A percentile compares a stretch with the other conserved stretches of the same genome.
Evolutionary conservation across 768 basidiomycete genomes (phyloP).

Genomic region (Calocybe cyanea): DNA sequence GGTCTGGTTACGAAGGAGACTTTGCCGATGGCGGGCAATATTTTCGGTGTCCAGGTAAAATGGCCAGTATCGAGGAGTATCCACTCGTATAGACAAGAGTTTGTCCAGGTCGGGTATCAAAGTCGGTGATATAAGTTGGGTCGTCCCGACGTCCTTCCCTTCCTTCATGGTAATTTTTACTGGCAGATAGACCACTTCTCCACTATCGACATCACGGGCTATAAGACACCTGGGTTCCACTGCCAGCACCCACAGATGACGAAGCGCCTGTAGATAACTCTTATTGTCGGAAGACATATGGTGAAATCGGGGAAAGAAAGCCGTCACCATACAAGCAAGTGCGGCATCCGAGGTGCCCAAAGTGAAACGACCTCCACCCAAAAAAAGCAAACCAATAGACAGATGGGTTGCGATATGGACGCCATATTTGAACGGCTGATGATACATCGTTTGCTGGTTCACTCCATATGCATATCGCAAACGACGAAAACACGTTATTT

Average conservation of each 20-base stretch:
- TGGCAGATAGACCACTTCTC: slow-evolving; percentile 88
- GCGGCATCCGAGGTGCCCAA: slow-evolving; percentile 90
- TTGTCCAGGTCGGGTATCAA: slow-evolving; percentile 86
- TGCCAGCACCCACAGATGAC: slow-evolving; percentile 95
- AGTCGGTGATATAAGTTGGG: slow-evolving; percentile 87
- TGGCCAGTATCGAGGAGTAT: slow-evolving; percentile 95
- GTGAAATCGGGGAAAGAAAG: slow-evolving; percentile 91
- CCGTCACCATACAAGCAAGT: slow-evolving; percentile 82
- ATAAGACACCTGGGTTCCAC: slow-evolving; percentile 92
- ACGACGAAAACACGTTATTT: slow-evolving; percentile 83
- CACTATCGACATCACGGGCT: slow-evolving; percentile 88
- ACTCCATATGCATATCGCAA: slow-evolving; percentile 89
- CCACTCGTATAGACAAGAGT: slow-evolving; percentile 78
- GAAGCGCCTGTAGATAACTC: slow-evolving; percentile 85
- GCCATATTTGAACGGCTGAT: slow-evolving; percentile 76
- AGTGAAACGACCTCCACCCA: slow-evolving; percentile 90
- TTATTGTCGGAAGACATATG: slow-evolving; percentile 81
- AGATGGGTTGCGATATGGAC: slow-evolving; percentile 88
- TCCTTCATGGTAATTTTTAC: slow-evolving; percentile 83
- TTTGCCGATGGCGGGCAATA: slow-evolving; percentile 61
- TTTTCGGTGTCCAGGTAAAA: slow-evolving; percentile 78
- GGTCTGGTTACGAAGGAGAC: slow-evolving; percentile 73
- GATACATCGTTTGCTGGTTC: slow-evolving; percentile 59
- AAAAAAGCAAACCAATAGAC: slow-evolving; percentile 87
- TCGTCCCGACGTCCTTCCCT: slow-evolving; percentile 54